Conservation (phyloP, 345 rosid genomes). For the Anacardium occidentale region DNA sequence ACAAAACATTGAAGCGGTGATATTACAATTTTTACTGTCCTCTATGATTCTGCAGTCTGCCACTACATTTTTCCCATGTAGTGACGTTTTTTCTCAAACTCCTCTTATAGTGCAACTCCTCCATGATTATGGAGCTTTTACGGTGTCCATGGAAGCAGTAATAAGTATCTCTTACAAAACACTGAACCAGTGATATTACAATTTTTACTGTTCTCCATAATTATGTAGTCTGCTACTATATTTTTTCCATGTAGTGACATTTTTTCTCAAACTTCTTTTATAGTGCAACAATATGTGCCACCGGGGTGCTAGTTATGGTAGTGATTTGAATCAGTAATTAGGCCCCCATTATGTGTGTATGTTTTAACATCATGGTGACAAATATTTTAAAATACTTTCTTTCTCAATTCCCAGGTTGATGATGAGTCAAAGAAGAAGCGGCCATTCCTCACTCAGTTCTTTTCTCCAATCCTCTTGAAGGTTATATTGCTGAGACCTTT, state of each 20-base stretch:
- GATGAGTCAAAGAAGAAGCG: conserved; percentile 65
- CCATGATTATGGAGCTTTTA: too few species aligned
- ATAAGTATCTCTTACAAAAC: too few species aligned
- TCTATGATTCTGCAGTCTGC: too few species aligned
- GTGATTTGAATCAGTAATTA: not conserved
- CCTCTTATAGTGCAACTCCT: too few species aligned
- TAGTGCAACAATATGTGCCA: not conserved
- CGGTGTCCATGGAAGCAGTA: too few species aligned
- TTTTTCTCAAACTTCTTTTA: not conserved
- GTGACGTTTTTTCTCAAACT: too few species aligned
- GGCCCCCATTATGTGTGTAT: not conserved
- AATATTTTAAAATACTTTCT: not conserved
- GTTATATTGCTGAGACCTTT: conserved; percentile 29
- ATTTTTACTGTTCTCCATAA: too few species aligned
- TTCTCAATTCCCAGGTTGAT: conserved; percentile 45
- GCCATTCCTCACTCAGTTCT: conserved; percentile 65
- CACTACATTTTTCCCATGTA: not conserved
- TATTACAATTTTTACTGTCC: too few species aligned
- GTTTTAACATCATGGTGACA: not conserved
- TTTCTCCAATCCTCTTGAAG: conserved; percentile 90
- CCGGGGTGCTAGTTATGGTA: conserved; percentile 2
- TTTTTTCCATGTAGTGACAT: not conserved
- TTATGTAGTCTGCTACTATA: too few species aligned
- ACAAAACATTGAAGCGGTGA: too few species aligned
- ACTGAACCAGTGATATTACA: too few species aligned